Conservation (phyloP, 2,329 filamentous ascomycete genomes). For the Penicillium verrucosum region DNA sequence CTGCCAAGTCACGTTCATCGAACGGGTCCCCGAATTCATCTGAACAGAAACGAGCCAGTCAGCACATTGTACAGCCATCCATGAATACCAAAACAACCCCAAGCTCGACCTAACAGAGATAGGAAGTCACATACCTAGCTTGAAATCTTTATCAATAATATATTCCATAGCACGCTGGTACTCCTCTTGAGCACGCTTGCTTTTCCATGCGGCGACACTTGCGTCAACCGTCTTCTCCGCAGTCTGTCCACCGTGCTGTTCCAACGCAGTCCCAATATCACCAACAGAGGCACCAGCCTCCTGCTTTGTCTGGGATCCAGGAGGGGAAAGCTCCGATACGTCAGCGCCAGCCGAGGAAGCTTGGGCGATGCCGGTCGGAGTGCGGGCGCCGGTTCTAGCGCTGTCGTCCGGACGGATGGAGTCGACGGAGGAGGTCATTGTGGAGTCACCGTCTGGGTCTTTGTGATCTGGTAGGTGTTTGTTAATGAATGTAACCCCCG, state of each 20-base stretch:
- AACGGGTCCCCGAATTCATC: slow-evolving; percentile 48
- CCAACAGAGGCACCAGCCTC: slow-evolving; percentile 7
- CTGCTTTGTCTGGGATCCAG: slow-evolving; percentile 48
- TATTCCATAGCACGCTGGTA: slow-evolving; percentile 49
- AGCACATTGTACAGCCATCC: neutral
- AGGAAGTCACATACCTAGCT: slow-evolving; percentile 38
- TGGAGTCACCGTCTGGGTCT: slow-evolving; percentile 56
- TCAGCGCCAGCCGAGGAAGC: slow-evolving; percentile 25
- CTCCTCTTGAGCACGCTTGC: slow-evolving; percentile 57
- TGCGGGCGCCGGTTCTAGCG: slow-evolving; percentile 39
- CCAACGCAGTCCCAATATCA: neutral
- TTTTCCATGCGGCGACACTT: slow-evolving; percentile 54
- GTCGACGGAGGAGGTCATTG: slow-evolving; percentile 52
- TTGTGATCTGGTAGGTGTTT: slow-evolving; percentile 10
- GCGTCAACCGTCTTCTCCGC: slow-evolving; percentile 34
- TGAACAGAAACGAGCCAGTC: slow-evolving; percentile 19
- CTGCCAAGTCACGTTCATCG: slow-evolving; percentile 41
- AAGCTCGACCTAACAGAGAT: neutral
- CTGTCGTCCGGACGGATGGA: slow-evolving; percentile 37
- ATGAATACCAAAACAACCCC: neutral
- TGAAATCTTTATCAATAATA: slow-evolving; percentile 54
- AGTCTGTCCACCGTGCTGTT: slow-evolving; percentile 5
- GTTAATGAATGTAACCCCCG: neutral
- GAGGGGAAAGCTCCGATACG: slow-evolving; percentile 53
- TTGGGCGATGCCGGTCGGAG: slow-evolving; percentile 35